These are phyloP conservation scores for Phytopythium boreale DNA, from an alignment of 352 stramenopile species.

Conservation along the genomic window DNA sequence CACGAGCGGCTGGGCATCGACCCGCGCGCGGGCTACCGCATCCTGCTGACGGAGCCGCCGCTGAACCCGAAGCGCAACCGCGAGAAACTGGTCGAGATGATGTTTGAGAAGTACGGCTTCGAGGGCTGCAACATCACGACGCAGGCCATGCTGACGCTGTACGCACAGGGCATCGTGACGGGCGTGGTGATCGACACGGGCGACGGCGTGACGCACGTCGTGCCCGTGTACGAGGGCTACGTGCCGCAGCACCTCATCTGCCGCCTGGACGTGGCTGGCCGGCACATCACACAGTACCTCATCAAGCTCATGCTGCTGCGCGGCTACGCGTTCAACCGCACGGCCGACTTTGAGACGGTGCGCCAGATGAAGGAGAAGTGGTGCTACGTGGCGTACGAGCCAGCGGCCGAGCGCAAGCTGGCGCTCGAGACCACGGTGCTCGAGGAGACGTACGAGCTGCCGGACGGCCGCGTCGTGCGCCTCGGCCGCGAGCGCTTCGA, in stretches of 20 bases:
- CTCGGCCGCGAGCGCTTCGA: constrained; percentile 95
- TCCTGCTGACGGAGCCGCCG: constrained; percentile 91
- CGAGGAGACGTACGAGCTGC: constrained; percentile 93
- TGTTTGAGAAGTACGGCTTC: constrained; percentile 94
- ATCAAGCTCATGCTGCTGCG: constrained; percentile 92
- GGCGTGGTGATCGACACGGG: constrained; percentile 92
- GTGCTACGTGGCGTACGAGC: constrained; percentile 92
- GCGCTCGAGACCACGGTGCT: constrained; percentile 91
- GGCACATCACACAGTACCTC: constrained; percentile 94
- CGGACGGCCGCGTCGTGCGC: constrained; percentile 95
- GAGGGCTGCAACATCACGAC: constrained; percentile 88
- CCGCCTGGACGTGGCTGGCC: constrained; percentile 89
- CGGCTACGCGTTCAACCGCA: constrained; percentile 91
- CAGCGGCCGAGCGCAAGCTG: constrained; percentile 78
- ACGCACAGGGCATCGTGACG: constrained; percentile 88
- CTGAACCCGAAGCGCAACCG: constrained; percentile 92
- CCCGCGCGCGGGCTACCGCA: constrained; percentile 67
- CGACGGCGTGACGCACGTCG: constrained; percentile 92
- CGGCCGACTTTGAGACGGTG: constrained; percentile 92
- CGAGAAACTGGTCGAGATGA: constrained; percentile 89
- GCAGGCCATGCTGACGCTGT: constrained; percentile 93
- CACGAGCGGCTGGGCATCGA: constrained; percentile 84
- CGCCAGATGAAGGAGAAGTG: constrained; percentile 94
- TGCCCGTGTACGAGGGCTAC: constrained; percentile 90
- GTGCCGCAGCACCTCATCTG: constrained; percentile 89